Evolutionary conservation across 2,329 filamentous ascomycete species (phyloP), one percentile per base, ranked within the genome.

Genomic region (Orbilia brochopaga): DNA sequence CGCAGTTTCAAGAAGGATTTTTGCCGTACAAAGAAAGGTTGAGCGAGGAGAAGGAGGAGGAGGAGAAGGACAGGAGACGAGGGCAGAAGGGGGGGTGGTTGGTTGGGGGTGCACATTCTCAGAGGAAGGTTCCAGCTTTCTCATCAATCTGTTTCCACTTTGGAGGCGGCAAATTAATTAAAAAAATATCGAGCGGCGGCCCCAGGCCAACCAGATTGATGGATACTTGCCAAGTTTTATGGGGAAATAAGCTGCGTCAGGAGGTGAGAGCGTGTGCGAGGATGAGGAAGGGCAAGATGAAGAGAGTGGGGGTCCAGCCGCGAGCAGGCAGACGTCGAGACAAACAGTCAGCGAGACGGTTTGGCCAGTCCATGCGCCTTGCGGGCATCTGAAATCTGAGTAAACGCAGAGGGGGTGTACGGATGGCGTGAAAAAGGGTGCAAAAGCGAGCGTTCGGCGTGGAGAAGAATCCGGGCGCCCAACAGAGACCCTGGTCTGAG

Each of bases 181-280:
- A 48, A 48, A 48, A 48, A 48, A 48, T 23, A 6, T 48, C 19
- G 11, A 48, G 44, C 44, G 21, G 55, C 44, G 21, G 37, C 67
- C 63, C 67, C 60, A 65, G 60, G 59, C 67, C 67, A 72, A 72
- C 67, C 67, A 72, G 55, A 72, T 65, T 61, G 55, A 65, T 65
- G 67, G 67, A 72, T 65, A 61, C 67, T 27, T 65, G 67, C 67
- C 67, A 72, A 72, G 67, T 72, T 65, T 65, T 72, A 72, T 72
- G 67, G 67, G 67, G 67, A 72, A 72, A 69, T 69, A 69, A 69
- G 19, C 52, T 55, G 53, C 64, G 42, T 62, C 63, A 54, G 46
- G 50, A 53, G 48, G 37, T 46, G 42, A 61, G 30, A 32, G 42
- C 32, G 51, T 11, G 37, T 37, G 53, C 46, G 62, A 48, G 62